Evolutionary conservation across 2,329 filamentous ascomycete genomes (phyloP).

Genomic region (Aspergillus quadrilineatus): DNA sequence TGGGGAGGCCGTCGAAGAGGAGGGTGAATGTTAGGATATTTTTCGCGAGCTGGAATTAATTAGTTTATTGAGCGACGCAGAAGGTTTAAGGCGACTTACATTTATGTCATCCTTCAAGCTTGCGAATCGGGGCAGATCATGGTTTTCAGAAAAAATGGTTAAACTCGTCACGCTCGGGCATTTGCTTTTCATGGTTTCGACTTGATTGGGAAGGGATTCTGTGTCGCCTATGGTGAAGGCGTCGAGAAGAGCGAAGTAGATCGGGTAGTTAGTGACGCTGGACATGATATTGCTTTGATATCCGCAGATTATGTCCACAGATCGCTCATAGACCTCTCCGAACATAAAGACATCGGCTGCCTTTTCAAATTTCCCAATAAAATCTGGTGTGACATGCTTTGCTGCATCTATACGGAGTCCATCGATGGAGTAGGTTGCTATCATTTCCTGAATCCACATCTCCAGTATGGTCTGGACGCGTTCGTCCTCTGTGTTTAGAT

Average conservation of each 20-base stretch:
- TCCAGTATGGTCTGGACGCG: slow-evolving; percentile 43
- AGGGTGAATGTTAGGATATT: slow-evolving; percentile 64
- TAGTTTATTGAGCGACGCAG: background rate
- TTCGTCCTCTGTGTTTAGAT: slow-evolving; percentile 47
- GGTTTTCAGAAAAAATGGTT: slow-evolving; percentile 59
- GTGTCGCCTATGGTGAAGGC: slow-evolving; percentile 36
- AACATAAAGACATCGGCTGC: slow-evolving; percentile 45
- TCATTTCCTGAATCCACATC: slow-evolving; percentile 42
- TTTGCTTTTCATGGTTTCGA: slow-evolving; percentile 24
- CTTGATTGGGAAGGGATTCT: slow-evolving; percentile 26
- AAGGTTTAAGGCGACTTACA: slow-evolving; percentile 5
- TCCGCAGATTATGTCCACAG: slow-evolving; percentile 39
- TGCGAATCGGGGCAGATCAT: slow-evolving; percentile 58
- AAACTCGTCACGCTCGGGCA: slow-evolving; percentile 47
- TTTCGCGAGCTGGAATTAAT: slow-evolving; percentile 48
- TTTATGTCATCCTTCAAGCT: slow-evolving; percentile 52
- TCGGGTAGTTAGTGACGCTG: slow-evolving; percentile 51
- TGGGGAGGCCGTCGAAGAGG: slow-evolving; percentile 60
- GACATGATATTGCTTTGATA: slow-evolving; percentile 45
- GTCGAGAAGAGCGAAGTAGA: slow-evolving; percentile 38
- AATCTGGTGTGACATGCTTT: slow-evolving; percentile 46
- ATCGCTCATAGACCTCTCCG: slow-evolving; percentile 47
- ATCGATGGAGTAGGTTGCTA: slow-evolving; percentile 49
- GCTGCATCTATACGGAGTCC: slow-evolving; percentile 54
- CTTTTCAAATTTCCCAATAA: slow-evolving; percentile 40